phyloP scores from a whole-genome alignment of 108 stramenopile species.

The Pseudonitzschia multistriata region DNA sequence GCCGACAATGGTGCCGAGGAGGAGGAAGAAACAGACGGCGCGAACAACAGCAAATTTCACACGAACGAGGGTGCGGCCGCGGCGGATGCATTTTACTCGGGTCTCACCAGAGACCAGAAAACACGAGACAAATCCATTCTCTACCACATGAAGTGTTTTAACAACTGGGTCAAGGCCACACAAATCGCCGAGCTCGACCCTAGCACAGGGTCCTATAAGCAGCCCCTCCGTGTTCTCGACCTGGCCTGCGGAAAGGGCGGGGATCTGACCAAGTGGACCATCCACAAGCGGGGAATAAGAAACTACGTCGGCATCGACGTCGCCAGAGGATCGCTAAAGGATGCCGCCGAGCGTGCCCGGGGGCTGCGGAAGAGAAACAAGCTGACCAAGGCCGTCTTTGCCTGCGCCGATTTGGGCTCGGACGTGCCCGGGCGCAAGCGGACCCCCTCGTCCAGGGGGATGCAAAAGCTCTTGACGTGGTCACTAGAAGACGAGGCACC shows the following conservation, averaged over 20 bases:
- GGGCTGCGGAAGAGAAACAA: conserved; percentile 50
- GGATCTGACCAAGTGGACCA: conserved; percentile 93
- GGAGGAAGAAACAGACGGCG: conserved; percentile 20
- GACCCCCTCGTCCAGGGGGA: conserved; percentile 36
- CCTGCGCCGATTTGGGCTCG: conserved; percentile 83
- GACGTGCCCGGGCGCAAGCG: conserved; percentile 83
- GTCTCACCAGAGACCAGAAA: conserved; percentile 55
- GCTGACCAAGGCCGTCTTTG: conserved; percentile 63
- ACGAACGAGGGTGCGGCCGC: conserved; percentile 75
- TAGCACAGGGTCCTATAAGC: conserved; percentile 12
- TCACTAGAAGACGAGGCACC: conserved; percentile 56
- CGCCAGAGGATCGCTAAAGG: conserved; percentile 89
- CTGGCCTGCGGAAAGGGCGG: conserved; percentile 99
- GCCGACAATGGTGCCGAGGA: conserved; percentile 16
- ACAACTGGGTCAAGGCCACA: conserved; percentile 97
- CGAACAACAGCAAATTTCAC: conserved; percentile 51
- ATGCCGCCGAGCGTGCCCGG: conserved; percentile 87
- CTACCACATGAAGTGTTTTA: conserved; percentile 94
- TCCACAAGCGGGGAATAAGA: conserved; percentile 64
- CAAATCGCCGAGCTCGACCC: conserved; percentile 82
- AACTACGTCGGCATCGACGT: conserved; percentile 95
- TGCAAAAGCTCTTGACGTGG: conserved; percentile 82
- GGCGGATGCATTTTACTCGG: conserved; percentile 84
- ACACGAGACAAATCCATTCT: conserved; percentile 85
- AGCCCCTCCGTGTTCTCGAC: conserved; percentile 86